Evolutionary conservation across 768 basidiomycete genomes (phyloP), one percentile per base, ranked within the genome.

Genomic region (Coprinopsis marcescibilis): DNA sequence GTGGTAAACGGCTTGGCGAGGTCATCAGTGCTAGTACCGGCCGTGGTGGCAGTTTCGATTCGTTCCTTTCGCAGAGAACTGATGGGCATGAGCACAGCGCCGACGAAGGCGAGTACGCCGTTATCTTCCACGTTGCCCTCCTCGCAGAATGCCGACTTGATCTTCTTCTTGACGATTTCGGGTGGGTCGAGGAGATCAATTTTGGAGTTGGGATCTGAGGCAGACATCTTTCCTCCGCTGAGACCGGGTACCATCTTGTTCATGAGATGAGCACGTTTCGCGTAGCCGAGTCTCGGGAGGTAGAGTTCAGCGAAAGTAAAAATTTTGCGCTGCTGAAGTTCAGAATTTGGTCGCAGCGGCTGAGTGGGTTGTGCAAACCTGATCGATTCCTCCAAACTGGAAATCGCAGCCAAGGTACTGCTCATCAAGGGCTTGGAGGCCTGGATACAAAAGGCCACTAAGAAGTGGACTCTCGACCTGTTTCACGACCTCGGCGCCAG

Each of bases 401-500:
- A 99, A 95, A 63, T 98, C 92, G 23, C 89, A 86, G 14, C 75
- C 89, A 15, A 99, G 78, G 75, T 98, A 97, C 68, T 98, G 83
- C 65, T 99, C 96, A 56, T 99, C 96, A 21, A 99, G 79, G 8
- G 96, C 94, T 57, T 99, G 96, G 33, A 99, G 65, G 30, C 94
- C 93, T 0, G 96, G 96, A 75, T 99, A 98, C 46, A 99, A 76
- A 51, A 98, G 65, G 1, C 93, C 93, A 52, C 90, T 92, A 45
- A 99, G 71, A 41, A 94, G 69, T 1, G 93, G 89, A 58, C 85
- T 91, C 51, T 92, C 89, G 4, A 94, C 89, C 65, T 97, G 95
- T 65, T 98, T 98, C 55, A 99, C 96, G 46, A 98, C 96, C 63
- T 98, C 96, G 2, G 96, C 94, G 4, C 96, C 96, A 0, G 96